Evolutionary conservation across 2,329 filamentous ascomycete genomes (phyloP).

Genomic region (Grosmannia penicillata): DNA sequence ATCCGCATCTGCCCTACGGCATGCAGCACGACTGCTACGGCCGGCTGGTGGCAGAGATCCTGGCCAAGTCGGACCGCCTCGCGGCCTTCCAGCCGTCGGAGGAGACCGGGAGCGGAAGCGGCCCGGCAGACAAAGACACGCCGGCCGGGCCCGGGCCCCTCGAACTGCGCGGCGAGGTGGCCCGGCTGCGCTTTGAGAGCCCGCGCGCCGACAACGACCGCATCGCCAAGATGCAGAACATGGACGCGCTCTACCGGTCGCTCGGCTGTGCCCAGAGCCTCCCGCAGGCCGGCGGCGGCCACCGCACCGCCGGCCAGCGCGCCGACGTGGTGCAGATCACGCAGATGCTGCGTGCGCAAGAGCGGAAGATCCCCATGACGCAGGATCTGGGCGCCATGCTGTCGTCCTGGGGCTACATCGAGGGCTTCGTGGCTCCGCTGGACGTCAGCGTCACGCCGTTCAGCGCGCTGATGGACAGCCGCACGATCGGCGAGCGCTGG

Average conservation of each 20-base stretch:
- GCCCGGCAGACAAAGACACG: too few relatives aligned
- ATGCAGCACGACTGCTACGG: slow-evolving; percentile 24
- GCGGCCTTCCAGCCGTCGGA: too few relatives aligned
- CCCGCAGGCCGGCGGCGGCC: not conserved
- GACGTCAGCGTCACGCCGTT: not conserved
- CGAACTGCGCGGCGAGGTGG: slow-evolving; percentile 4
- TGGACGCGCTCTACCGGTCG: slow-evolving; percentile 1
- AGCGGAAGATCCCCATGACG: not conserved
- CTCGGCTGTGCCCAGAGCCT: not conserved
- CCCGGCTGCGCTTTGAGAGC: slow-evolving; percentile 5
- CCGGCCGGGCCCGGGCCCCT: too few relatives aligned
- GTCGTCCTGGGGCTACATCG: not conserved
- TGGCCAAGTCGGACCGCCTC: slow-evolving; percentile 17
- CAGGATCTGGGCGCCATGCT: not conserved
- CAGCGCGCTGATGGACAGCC: not conserved
- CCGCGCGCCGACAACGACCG: not conserved
- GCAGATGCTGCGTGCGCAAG: not conserved
- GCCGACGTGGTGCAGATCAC: slow-evolving; percentile 1
- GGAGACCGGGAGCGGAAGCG: too few relatives aligned
- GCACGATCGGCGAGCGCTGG: slow-evolving; percentile 10
- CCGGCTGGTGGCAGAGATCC: slow-evolving; percentile 15
- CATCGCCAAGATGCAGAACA: not conserved
- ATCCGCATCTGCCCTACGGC: slow-evolving; percentile 14
- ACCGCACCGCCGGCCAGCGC: not conserved
- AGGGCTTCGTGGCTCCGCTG: not conserved